Conservation (phyloP, 2,329 filamentous ascomycete species). For the Colletotrichum australisinense region DNA sequence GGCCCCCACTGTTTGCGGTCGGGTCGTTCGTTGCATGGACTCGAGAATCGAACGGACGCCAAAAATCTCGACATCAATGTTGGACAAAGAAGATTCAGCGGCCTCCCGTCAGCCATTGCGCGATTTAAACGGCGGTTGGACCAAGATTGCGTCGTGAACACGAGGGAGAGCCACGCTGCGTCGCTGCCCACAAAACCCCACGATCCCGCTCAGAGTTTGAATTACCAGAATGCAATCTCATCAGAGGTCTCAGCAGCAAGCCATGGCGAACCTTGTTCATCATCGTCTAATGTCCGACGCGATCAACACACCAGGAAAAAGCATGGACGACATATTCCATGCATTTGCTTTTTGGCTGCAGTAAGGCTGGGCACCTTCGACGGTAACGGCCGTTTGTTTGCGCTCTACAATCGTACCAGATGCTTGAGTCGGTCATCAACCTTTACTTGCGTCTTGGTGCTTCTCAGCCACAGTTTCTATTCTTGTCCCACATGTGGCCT, state of each 20-base stretch:
- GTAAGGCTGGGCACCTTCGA: background rate
- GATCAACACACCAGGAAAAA: background rate
- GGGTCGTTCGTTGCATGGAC: constrained; percentile 19
- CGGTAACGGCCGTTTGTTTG: background rate
- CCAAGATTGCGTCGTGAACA: background rate
- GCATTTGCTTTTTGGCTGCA: background rate
- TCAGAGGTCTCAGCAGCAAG: constrained; percentile 4
- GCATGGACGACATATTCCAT: background rate
- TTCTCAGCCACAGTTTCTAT: constrained; percentile 29
- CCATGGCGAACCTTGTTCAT: constrained; percentile 6
- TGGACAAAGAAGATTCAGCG: background rate
- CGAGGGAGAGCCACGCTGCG: background rate
- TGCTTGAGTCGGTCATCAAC: background rate
- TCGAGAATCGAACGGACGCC: constrained; percentile 7
- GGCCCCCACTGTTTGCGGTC: constrained; percentile 13
- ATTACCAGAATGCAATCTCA: background rate
- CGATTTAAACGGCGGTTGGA: background rate
- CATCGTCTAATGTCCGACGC: constrained; percentile 8
- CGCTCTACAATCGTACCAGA: background rate
- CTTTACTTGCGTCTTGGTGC: background rate
- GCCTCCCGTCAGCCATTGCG: background rate
- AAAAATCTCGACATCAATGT: background rate
- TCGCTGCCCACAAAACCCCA: background rate
- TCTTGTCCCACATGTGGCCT: constrained; percentile 2
- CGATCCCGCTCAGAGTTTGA: background rate